These are phyloP conservation scores for Xylaria sp. DNA, from an alignment of 2,329 filamentous ascomycete species.

Conservation along the genomic window DNA sequence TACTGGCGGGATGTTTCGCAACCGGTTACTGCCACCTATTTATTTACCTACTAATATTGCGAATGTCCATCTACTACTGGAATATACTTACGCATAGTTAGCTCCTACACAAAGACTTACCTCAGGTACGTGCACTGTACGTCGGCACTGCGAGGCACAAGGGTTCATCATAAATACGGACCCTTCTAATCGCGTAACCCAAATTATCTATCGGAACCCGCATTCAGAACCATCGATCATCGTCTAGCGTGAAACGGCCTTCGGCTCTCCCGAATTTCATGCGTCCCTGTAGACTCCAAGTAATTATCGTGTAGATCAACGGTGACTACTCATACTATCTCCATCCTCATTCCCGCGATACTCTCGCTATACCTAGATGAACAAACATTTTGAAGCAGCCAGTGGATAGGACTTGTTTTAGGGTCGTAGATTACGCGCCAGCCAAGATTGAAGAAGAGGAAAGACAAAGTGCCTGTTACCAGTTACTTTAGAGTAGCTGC, in stretches of 20 bases:
- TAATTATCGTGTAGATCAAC: not conserved
- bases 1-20: not conserved
- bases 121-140: not conserved
- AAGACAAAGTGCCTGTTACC: not conserved
- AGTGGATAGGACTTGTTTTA: not conserved
- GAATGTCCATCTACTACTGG: too few species aligned
- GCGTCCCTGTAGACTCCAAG: not conserved
- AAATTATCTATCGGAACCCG: not conserved
- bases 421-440: not conserved
- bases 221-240: not conserved
- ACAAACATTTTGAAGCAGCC: not conserved
- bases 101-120: too few species aligned
- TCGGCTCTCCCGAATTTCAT: slow-evolving; percentile 1
- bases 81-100: too few species aligned
- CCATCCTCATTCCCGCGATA: not conserved
- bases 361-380: not conserved
- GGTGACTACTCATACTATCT: not conserved
- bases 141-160: not conserved
- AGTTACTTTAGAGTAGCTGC: not conserved
- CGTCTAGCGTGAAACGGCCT: not conserved
- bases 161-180: slow-evolving; percentile 1
- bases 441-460: not conserved
- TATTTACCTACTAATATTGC: too few species aligned
- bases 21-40: not conserved
- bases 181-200: not conserved